These are phyloP conservation scores for Ogataea nonfermentans DNA, from an alignment of 805 yeast species.

Conservation along the genomic window DNA sequence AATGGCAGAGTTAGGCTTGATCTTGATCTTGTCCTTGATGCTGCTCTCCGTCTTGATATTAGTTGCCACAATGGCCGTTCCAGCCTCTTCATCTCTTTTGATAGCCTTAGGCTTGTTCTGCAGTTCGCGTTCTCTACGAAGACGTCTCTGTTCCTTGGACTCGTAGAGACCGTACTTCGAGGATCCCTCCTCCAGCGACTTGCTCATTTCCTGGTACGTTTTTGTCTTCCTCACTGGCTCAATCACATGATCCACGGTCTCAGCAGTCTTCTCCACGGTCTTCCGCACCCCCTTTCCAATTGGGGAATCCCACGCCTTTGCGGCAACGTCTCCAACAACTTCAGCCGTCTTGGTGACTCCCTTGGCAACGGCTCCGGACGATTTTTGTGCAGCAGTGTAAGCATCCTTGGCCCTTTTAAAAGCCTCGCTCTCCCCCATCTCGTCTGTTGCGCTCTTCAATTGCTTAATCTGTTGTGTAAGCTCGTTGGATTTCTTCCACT, in stretches of 20 bases:
- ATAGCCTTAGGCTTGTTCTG: constrained; percentile 61
- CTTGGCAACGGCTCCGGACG: constrained; percentile 58
- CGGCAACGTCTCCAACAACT: constrained; percentile 85
- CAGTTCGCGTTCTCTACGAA: constrained; percentile 63
- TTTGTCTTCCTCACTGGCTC: constrained; percentile 93
- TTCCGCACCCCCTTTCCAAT: constrained; percentile 86
- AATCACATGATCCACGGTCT: constrained; percentile 77
- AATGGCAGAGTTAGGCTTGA: constrained; percentile 62
- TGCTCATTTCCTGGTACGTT: constrained; percentile 83
- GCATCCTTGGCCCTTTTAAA: constrained; percentile 93
- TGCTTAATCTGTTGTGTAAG: constrained; percentile 92
- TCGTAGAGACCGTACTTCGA: constrained; percentile 92
- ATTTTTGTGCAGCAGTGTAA: constrained; percentile 76
- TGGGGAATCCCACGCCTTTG: constrained; percentile 94
- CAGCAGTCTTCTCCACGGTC: constrained; percentile 80
- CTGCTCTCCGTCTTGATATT: constrained; percentile 61
- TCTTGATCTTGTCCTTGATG: constrained; percentile 57
- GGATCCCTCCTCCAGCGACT: constrained; percentile 90
- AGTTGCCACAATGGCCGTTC: constrained; percentile 78
- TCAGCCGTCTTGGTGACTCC: constrained; percentile 89
- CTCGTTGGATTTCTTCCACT: constrained; percentile 88
- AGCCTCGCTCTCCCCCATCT: constrained; percentile 90
- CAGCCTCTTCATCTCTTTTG: constrained; percentile 77
- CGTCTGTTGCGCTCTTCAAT: constrained; percentile 91
- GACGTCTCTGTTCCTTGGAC: constrained; percentile 74